phyloP scores from a whole-genome alignment of 2,329 filamentous ascomycete genomes.

The Phyllosticta citribraziliensis region DNA sequence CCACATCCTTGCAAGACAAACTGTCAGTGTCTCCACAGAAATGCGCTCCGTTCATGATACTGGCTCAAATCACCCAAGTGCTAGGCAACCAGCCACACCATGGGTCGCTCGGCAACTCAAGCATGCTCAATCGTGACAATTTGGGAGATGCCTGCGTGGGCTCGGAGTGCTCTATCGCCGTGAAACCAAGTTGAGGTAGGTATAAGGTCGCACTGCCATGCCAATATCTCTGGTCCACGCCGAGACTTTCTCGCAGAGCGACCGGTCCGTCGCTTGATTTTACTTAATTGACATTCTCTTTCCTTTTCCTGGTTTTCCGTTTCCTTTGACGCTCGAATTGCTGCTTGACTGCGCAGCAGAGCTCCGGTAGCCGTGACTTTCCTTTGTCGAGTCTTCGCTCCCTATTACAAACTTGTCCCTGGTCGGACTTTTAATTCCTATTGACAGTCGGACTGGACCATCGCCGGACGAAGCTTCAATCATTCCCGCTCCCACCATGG shows the following conservation, averaged over 20 bases:
- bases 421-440: not conserved
- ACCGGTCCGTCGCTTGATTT: not conserved
- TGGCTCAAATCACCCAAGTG: not conserved
- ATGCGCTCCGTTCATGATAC: not conserved
- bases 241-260: not conserved
- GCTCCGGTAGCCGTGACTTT: not conserved
- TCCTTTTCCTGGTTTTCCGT: conserved; percentile 16
- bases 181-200: not conserved
- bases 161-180: not conserved
- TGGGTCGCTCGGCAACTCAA: not conserved
- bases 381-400: not conserved
- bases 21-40: not conserved
- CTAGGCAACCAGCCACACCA: not conserved
- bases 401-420: not conserved
- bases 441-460: not conserved
- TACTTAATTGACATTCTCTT: not conserved
- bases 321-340: conserved; percentile 16
- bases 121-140: not conserved
- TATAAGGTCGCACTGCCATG: conserved; percentile 6
- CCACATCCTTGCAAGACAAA: not conserved
- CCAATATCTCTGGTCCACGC: not conserved
- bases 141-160: not conserved
- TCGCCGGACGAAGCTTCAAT: not conserved
- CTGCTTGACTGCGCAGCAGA: not conserved
- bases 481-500: not conserved